Percentiles rank a stretch among this genome's conserved stretches.
These are phyloP conservation scores for Zizania latifolia DNA, from an alignment of 176 grass and related monocot species.

Conservation along the genomic window DNA sequence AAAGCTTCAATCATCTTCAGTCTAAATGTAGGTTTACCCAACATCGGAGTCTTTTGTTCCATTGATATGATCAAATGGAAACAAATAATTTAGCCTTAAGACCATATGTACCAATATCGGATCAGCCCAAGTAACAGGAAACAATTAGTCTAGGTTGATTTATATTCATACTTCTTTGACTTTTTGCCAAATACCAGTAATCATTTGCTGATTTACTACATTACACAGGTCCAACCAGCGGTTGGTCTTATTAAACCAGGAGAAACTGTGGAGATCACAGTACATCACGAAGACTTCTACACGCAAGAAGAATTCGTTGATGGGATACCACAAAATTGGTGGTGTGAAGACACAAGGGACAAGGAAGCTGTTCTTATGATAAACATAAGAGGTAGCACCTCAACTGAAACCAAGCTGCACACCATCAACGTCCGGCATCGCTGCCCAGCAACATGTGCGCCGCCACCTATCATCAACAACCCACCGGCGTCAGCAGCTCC, in stretches of 20 bases:
- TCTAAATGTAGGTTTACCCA: slow-evolving; percentile 2
- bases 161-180: background rate
- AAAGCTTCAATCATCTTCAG: background rate
- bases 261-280: slow-evolving; percentile 61
- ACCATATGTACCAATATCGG: background rate
- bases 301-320: slow-evolving; percentile 80
- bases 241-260: slow-evolving; percentile 66
- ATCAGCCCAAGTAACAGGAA: background rate
- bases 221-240: slow-evolving; percentile 65
- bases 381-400: slow-evolving; percentile 60
- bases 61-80: slow-evolving; percentile 2
- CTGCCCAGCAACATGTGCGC: slow-evolving; percentile 42
- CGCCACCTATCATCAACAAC: slow-evolving; percentile 25
- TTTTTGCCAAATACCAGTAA: background rate
- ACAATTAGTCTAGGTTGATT: background rate
- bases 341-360: slow-evolving; percentile 82
- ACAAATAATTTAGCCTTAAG: background rate
- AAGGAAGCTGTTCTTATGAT: slow-evolving; percentile 59
- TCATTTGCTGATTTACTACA: background rate
- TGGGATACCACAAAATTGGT: slow-evolving; percentile 88
- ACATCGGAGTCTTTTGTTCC: background rate
- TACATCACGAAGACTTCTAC: slow-evolving; percentile 83
- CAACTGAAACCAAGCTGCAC: slow-evolving; percentile 56
- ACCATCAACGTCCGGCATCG: slow-evolving; percentile 57
- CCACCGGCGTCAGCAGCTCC: background rate